Base-by-base conservation (phyloP, 2,329 filamentous ascomycete species). In the Cordyceps pruinosa region DNA sequence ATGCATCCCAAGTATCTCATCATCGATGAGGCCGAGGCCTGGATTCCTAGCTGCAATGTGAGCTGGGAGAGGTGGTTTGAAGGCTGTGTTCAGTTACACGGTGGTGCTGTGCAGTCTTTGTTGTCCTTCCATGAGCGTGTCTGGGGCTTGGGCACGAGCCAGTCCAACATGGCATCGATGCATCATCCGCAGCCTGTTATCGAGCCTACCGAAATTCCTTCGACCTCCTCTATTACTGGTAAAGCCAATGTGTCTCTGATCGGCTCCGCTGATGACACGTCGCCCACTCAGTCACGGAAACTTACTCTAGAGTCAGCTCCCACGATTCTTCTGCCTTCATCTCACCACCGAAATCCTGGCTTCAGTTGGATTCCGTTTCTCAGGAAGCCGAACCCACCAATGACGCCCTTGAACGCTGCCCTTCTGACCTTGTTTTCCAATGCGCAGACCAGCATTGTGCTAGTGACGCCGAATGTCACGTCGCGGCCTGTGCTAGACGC, bases 51-150 rank as follows among this genome's bases (percentile, higher is more conserved):
- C 64, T 92, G 88, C 70, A 95, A 95, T 64, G 83, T 95, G 5
- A 91, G 87, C 65, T 94, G 88, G 88, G 90, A 94, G 69, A 72
- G 83, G n/a, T 95, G 90, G 90, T 86, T 93, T 26, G 90, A 95
- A 68, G 88, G 86, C 0, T 89, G 86, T 57, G 73, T 93, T 4
- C 82, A 84, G 56, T 70, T 93, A 12, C 75, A 76, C 7, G 89
- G 88, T 0, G 74, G 77, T 0, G 75, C 87, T 0, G 82, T 90
- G 0, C 63, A 69, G 4, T 75, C 79, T n/a, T 79, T 94, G 39
- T 62, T 88, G 42, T 68, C 74, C 2, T 93, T 93, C 65, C 90
- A 89, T 70, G 67, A 75, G 9, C 68, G 72, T 1, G 86, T 90
- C n/a, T 94, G 90, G 90, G 79, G 62, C 1, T 55, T 58, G 7